phyloP scores from a whole-genome alignment of 2,329 filamentous ascomycete species.

The Aspergillus novofumigatus region DNA sequence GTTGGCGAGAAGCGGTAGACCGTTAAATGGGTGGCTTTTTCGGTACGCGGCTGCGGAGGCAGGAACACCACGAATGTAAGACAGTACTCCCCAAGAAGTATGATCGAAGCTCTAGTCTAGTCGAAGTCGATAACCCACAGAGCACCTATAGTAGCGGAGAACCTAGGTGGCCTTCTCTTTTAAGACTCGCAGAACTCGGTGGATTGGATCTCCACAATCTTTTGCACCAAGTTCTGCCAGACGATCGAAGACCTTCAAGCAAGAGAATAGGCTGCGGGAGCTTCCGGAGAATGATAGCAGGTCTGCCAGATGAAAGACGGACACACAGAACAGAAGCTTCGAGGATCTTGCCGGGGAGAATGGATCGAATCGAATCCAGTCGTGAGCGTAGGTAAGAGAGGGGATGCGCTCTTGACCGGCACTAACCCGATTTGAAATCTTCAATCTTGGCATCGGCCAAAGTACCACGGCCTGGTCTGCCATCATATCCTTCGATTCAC shows the following conservation, averaged over 20 bases:
- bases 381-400: constrained; percentile 19
- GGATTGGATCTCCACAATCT: constrained; percentile 17
- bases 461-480: constrained; percentile 11
- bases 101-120: constrained; percentile 1
- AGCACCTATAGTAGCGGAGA: constrained; percentile 16
- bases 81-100: neutral
- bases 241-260: constrained; percentile 6
- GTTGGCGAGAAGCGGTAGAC: constrained; percentile 11
- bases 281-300: constrained; percentile 1
- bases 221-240: constrained; percentile 23
- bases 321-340: constrained; percentile 11
- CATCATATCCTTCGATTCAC: neutral
- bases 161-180: constrained; percentile 20
- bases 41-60: constrained; percentile 3
- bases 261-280: neutral
- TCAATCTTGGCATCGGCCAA: constrained; percentile 20
- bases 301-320: constrained; percentile 8
- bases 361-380: constrained; percentile 24
- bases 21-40: neutral
- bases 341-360: constrained; percentile 23
- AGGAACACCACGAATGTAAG: neutral
- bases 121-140: constrained; percentile 8
- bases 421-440: constrained; percentile 20
- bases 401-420: constrained; percentile 23
- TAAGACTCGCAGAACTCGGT: constrained; percentile 28